Base-by-base conservation (phyloP, 805 yeast species). In the Candida sphagnicola region DNA sequence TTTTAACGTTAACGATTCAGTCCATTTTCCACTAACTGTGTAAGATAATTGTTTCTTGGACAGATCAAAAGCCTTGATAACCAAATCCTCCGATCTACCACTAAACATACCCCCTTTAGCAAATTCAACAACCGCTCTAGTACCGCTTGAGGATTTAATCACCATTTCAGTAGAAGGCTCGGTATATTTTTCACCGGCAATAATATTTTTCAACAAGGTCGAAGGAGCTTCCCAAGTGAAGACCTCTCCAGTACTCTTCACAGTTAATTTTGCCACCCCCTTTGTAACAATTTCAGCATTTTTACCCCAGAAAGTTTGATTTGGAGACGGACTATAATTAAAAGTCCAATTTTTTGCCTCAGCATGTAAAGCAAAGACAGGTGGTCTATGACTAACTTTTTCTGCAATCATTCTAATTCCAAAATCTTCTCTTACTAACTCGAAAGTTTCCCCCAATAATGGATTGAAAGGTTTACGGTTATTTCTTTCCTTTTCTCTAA, bases 221-320 rank as follows among this genome's bases (percentile, higher is more conserved):
- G 85, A 79, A 5, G 99, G 97, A 47, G 82, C 90, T 15, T 69
- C 57, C 91, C 95, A 93, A 44, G 79, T 77, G 53, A 80, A 85
- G n/a, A 66, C 67, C 50, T 86, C 95, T 1, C 87, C 89, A 0
- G 82, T 72, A 2, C 66, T 51, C 41, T 75, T 75, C 32, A 82
- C 66, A 2, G 70, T 67, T 28, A 93, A 65, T 32, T 71, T 74
- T 3, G 84, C 66, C 11, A 68, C 67, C 28, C 99, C 99, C 31
- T 74, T 78, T 47, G 87, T 86, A 34, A 76, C 75, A 41, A 93
- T 65, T 57, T 93, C 98, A 5, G 86, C 80, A 18, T 90, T 81
- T 62, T 91, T 93, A 35, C 98, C 97, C 95, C 97, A 91, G 52
- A 87, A 86, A 57, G 89, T 88, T 51, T 90, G 96, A 16, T 75